Evolutionary conservation across 208 protist genomes (phyloP).

Genomic region (Leishmania aethiopica): DNA sequence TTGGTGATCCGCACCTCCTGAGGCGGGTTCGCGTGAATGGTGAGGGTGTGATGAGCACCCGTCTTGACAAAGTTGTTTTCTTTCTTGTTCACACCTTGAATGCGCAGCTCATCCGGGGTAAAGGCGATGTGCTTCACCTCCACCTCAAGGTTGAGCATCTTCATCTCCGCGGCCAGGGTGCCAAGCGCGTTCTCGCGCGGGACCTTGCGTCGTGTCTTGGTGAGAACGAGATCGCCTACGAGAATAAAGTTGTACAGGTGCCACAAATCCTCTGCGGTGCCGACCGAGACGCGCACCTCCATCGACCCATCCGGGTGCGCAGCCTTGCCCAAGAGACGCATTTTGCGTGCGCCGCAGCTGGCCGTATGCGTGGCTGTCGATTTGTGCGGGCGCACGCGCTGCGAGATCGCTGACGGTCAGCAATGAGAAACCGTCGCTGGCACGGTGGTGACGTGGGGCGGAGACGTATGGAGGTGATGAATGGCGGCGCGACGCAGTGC

Average conservation of each 20-base stretch:
- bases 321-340: conserved; percentile 66
- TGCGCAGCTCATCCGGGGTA: conserved; percentile 74
- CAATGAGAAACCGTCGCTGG: not conserved
- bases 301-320: conserved; percentile 77
- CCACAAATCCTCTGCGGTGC: conserved; percentile 95
- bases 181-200: conserved; percentile 60
- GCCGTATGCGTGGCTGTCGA: not conserved
- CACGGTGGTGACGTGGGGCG: not conserved
- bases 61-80: conserved; percentile 93
- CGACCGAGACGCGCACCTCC: conserved; percentile 87
- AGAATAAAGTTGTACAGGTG: conserved; percentile 97
- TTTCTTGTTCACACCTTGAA: conserved; percentile 86
- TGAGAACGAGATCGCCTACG: conserved; percentile 75
- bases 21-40: conserved; percentile 82
- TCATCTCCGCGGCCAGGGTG: conserved; percentile 53
- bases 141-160: conserved; percentile 59
- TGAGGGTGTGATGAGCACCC: conserved; percentile 94
- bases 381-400: not conserved
- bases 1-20: conserved; percentile 94
- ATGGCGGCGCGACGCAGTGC: not conserved
- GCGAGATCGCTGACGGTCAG: not conserved
- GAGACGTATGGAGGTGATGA: not conserved
- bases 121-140: conserved; percentile 69
- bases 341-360: conserved; percentile 16
- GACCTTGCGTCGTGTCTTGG: conserved; percentile 82